Conservation (phyloP, 2,329 filamentous ascomycete genomes). For the Nakataea oryzae region DNA sequence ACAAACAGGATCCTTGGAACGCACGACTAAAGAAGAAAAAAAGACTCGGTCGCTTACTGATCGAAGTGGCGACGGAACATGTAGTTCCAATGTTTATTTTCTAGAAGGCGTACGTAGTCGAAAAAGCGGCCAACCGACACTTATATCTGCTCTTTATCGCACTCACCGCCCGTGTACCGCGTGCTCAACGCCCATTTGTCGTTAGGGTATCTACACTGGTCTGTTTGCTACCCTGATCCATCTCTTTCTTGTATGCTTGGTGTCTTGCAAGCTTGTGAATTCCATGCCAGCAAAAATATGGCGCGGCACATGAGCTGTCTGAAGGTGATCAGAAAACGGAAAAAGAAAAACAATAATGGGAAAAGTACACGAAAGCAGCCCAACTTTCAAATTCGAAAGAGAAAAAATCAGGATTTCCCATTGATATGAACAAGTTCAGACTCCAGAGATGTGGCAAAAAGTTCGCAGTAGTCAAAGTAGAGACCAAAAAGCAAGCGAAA, state of each 20-base stretch:
- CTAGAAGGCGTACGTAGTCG: background rate
- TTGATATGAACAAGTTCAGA: background rate
- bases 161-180: background rate
- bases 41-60: too few relatives aligned
- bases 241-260: background rate
- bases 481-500: background rate
- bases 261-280: background rate
- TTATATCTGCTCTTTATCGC: background rate
- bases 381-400: background rate
- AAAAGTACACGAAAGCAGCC: background rate
- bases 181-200: background rate
- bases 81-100: background rate
- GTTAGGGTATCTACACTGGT: too few relatives aligned
- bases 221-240: too few relatives aligned
- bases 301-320: background rate
- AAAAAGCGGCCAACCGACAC: too few relatives aligned
- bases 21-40: too few relatives aligned
- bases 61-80: background rate
- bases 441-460: background rate
- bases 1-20: too few relatives aligned
- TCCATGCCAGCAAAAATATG: background rate
- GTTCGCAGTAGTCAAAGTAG: background rate
- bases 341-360: background rate
- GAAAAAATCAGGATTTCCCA: background rate
- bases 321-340: conserved; percentile 1